Evolutionary conservation across 306 rosid species (phyloP), one percentile per base, ranked within the genome.

Genomic region (Myrica gale): DNA sequence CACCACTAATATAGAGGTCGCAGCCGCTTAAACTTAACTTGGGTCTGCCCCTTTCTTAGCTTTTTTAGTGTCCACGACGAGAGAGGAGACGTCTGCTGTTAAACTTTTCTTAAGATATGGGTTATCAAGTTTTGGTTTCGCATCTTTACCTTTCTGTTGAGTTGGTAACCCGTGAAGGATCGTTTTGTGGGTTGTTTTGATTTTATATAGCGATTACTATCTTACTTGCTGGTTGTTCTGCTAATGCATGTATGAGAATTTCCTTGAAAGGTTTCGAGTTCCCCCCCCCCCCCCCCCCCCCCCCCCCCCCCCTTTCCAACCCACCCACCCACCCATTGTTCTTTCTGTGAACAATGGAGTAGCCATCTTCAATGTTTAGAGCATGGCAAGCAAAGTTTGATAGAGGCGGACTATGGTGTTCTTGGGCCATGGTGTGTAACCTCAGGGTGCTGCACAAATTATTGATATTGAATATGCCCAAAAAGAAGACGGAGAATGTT

Each of bases 1-100:
- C 7, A 56, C 80, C 9, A 55, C 71, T 5, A 83, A 78, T 47
- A 51, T 84, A 21, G 85, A 80, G 71, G 75, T 71, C 61, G 72
- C 43, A 5, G 79, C 51, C n/a, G 84, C 69, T 13, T 53, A 79
- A 66, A 55, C 45, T 32, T 32, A 66, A 55, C 45, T 32, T 32
- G 37, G 37, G 37, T 32, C 37, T 52, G 26, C n/a, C 39, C 32
- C 2, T 23, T 41, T 17, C 68, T 12, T 74, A 15, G 43, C 11
- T 42, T 61, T 42, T 19, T 41, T 72, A 48, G 54, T 70, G 67
- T 9, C 15, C 41, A 48, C 46, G 69, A 74, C 39, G 13, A 12
- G 53, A 73, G 62, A 55, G 61, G 61, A 55, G 62, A 13, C 26
- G 41, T 39, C 21, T 42, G 55, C 4, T 3, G 4, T 32, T 63